Base-by-base conservation (phyloP, 2,329 filamentous ascomycete species). In the Leptographium lundbergii region DNA sequence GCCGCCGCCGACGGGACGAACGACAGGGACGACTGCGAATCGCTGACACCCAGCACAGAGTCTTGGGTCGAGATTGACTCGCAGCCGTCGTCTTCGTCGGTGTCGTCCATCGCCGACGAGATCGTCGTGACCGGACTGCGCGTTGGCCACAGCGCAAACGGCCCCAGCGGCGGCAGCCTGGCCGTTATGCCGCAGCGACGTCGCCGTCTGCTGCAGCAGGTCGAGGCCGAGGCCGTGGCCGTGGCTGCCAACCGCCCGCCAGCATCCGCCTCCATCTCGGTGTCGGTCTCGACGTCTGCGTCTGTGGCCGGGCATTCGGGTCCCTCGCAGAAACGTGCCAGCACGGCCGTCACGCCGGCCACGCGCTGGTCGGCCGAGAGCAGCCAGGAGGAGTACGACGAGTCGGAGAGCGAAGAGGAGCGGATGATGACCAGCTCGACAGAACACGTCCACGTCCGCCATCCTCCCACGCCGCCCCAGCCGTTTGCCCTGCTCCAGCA, bases 1-100 rank as follows among this genome's bases (percentile, higher is more conserved):
- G 45, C 50, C 29, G 45, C 50, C 34, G 45, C 13, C 45, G 45
- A 51, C 11, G 45, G 22, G 27, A 36, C 5, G 19, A 25, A 19
- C 6, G 45, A 24, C n/a, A 4, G 14, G 24, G 48, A 34, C 22
- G 32, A 53, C 22, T 11, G 19, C 19, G 34, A 51, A 39, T 36
- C 32, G 60, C 65, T 70, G 48, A 70, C 66, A 34, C 14, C 50
- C 61, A 62, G 54, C 60, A 65, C 76, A 91, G 94, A 97, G 75
- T 96, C 94, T 10, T 99, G 94, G 94, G 84, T 97, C 66, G 92
- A 99, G 71, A 85, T 99, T 61, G 84, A 88, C 54, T 96, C 92
- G 4, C 89, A 94, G 66, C 91, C 92, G 9, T 96, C 92, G 0
- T 95, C 92, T 2, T 96, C 92, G 2, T 96, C 91, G 17, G 77